Base-by-base conservation (phyloP, 2,329 filamentous ascomycete species). In the Neoarthrinium moseri region DNA sequence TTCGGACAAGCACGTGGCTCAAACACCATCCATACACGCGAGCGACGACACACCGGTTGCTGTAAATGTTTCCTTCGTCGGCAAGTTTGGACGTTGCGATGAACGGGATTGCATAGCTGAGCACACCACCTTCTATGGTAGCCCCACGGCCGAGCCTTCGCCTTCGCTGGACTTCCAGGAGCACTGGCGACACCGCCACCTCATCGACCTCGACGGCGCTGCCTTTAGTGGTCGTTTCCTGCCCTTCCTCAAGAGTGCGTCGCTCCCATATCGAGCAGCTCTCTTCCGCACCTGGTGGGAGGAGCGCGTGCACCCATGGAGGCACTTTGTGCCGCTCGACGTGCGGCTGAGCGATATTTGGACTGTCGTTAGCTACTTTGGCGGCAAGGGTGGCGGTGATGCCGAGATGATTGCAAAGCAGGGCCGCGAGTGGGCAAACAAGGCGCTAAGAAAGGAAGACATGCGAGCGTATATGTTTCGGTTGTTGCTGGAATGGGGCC, bases 271-370 rank as follows among this genome's bases (percentile, higher is more conserved):
- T 58, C 82, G 83, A 50, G 74, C 77, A 0, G 82, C 78, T 3
- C 66, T 84, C 20, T 86, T 83, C 58, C 69, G 73, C 20, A 81
- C 84, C 46, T 87, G 83, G 83, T 81, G 83, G 55, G 82, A 84
- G 52, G 72, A 75, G 26, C 71, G 83, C 2, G 62, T 86, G 2
- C 68, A 80, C 12, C 71, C 78, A 0, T 87, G 83, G 83, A 66
- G 69, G 18, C 83, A 86, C 60, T 86, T 82, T 52, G 72, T 85
- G 1, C 83, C 83, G 0, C 70, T 85, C 52, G 80, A 84, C 55
- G 71, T 65, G 53, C 57, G 51, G 50, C 46, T 62, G 3, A 43
- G 50, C 10, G 62, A 63, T 17, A 33, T 64, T 5, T 57, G 55
- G 55, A 20, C 45, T 13, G 54, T 56, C 10, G 39, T 68, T 2